Evolutionary conservation across 805 yeast species (phyloP).

Genomic region (Nakazawaea pomicola): DNA sequence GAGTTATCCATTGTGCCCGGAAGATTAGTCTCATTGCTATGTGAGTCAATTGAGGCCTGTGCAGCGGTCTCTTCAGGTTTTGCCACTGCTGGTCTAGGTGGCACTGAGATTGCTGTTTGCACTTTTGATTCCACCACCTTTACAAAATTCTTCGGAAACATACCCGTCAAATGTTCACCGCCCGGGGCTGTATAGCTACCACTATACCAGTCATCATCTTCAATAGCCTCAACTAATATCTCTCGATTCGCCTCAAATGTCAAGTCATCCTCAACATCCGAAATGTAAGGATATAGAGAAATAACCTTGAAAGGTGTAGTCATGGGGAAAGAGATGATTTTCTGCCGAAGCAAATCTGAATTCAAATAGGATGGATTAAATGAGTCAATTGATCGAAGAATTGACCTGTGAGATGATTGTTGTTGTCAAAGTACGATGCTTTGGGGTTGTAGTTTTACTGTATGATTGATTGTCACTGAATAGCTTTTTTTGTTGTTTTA

Average conservation of each 20-base stretch:
- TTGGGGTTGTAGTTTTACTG: no score
- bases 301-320: slow-evolving; percentile 58
- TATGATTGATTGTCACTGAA: no score
- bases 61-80: slow-evolving; percentile 1
- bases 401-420: no score
- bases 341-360: no score
- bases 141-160: slow-evolving; percentile 87
- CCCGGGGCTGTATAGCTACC: slow-evolving; percentile 52
- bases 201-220: slow-evolving; percentile 88
- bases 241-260: slow-evolving; percentile 61
- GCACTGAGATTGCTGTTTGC: background rate
- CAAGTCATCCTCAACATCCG: slow-evolving; percentile 82
- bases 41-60: background rate
- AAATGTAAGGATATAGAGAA: slow-evolving; percentile 60
- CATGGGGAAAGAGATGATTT: slow-evolving; percentile 3
- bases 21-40: no score
- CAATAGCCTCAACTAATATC: slow-evolving; percentile 71
- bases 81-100: background rate
- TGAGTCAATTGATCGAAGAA: no score
- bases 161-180: slow-evolving; percentile 54
- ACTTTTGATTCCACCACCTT: slow-evolving; percentile 22
- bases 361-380: no score
- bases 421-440: no score
- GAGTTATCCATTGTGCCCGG: background rate
- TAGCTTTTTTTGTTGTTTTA: no score